Conservation (phyloP, 164 flowering plant genomes). For the grape (Vitis vinifera) region ASM3070453v1 NC_081805.1:5335501-5336000, state of each 20-base stretch:
- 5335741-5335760: too few species aligned
- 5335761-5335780: background rate
- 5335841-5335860: too few species aligned
- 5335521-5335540: too few species aligned
- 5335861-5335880: too few species aligned
- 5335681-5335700: too few species aligned
- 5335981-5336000: constrained; percentile 61
- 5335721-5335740: too few species aligned
- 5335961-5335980: constrained; percentile 50
- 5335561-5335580: too few species aligned
- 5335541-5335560: too few species aligned
- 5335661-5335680: too few species aligned
- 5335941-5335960: background rate
- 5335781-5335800: background rate
- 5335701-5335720: too few species aligned
- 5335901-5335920: background rate
- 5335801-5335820: constrained; percentile 23
- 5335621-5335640: constrained; percentile 1
- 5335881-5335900: background rate
- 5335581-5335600: too few species aligned
- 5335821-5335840: constrained; percentile 11
- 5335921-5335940: background rate
- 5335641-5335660: constrained; percentile 30
- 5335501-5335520: too few species aligned
- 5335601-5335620: background rate